Conservation (phyloP, 352 stramenopile genomes). For the Phytopythium litorale region DNA sequence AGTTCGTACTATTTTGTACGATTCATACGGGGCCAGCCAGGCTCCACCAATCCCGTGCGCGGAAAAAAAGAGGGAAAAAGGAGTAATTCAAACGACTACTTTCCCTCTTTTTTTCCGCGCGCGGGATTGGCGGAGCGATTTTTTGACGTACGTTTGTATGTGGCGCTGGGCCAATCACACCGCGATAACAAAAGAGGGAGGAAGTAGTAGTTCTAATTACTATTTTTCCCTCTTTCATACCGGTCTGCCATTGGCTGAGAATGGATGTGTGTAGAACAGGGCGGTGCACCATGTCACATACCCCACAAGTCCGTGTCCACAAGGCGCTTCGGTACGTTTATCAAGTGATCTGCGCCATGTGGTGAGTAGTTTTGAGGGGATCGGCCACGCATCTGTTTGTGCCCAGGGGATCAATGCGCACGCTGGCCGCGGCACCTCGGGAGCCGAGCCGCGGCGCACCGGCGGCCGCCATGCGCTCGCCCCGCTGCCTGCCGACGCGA, state of each 20-base stretch:
- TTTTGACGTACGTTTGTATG: too few relatives aligned
- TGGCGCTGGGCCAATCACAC: too few relatives aligned
- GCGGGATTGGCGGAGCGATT: too few relatives aligned
- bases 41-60: too few relatives aligned
- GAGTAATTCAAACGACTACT: too few relatives aligned
- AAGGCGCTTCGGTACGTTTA: not conserved
- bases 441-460: not conserved
- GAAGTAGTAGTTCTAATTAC: too few relatives aligned
- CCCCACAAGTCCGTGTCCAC: not conserved
- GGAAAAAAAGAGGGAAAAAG: too few relatives aligned
- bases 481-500: not conserved
- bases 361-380: not conserved
- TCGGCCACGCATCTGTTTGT: not conserved
- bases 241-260: too few relatives aligned
- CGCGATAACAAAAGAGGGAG: too few relatives aligned
- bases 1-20: not conserved
- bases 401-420: not conserved
- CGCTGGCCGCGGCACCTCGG: not conserved
- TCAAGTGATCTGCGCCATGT: not conserved
- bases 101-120: too few relatives aligned
- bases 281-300: slow-evolving; percentile 2
- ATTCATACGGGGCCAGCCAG: too few relatives aligned
- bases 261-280: not conserved
- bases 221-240: too few relatives aligned
- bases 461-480: not conserved